These are phyloP conservation scores for Volvox carteri DNA, from an alignment of 163 green algal genomes.

Conservation along the genomic window DNA sequence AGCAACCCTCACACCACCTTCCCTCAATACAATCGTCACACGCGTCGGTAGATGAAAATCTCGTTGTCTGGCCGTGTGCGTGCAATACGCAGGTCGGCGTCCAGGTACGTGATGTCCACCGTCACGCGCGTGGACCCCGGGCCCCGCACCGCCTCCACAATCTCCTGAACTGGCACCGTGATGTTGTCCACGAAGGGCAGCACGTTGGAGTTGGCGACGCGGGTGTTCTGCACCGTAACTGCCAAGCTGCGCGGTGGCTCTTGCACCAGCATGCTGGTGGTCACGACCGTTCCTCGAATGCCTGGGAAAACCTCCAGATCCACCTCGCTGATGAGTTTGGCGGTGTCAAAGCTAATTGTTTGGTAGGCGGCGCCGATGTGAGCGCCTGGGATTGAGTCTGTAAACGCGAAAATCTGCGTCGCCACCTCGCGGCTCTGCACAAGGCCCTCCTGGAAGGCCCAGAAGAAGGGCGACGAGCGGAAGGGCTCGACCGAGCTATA, in stretches of 20 bases:
- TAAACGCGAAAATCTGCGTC: slow-evolving; percentile 60
- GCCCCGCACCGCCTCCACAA: slow-evolving; percentile 55
- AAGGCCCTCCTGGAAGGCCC: slow-evolving; percentile 63
- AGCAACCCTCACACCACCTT: not conserved
- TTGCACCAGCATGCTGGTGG: slow-evolving; percentile 37
- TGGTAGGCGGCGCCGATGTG: slow-evolving; percentile 58
- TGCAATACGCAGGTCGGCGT: slow-evolving; percentile 48
- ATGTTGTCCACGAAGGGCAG: slow-evolving; percentile 59
- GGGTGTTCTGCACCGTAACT: slow-evolving; percentile 50
- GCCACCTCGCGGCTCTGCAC: slow-evolving; percentile 54
- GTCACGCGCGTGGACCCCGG: slow-evolving; percentile 45
- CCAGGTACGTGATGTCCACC: slow-evolving; percentile 52
- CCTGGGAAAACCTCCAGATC: slow-evolving; percentile 62
- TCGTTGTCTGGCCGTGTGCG: slow-evolving; percentile 54
- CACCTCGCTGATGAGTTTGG: slow-evolving; percentile 58
- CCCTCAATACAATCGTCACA: too few relatives aligned
- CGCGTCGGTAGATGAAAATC: slow-evolving; percentile 54
- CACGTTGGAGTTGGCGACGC: slow-evolving; percentile 54
- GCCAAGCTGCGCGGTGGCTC: slow-evolving; percentile 35
- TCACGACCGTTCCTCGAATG: slow-evolving; percentile 58
- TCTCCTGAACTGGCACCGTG: slow-evolving; percentile 57
- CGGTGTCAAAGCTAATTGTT: slow-evolving; percentile 49
- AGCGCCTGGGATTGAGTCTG: slow-evolving; percentile 51
- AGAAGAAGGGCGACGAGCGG: slow-evolving; percentile 66
- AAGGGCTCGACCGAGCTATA: slow-evolving; percentile 56